Percentiles rank a stretch among this genome's conserved stretches.
phyloP scores from a whole-genome alignment of 306 rosid species.

The Quercus glauca region DNA sequence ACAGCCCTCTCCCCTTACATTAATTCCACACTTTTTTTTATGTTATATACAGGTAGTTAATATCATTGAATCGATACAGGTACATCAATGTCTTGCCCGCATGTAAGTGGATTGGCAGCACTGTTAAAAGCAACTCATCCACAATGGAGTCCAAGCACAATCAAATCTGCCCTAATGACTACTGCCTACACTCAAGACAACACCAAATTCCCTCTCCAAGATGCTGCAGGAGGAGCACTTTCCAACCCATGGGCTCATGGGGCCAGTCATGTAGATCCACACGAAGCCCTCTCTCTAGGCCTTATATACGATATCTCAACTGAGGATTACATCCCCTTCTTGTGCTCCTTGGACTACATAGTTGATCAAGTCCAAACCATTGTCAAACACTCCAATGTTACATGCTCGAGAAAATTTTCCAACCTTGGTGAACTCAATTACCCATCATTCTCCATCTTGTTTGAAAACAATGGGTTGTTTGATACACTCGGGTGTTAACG shows the following conservation, averaged over 20 bases:
- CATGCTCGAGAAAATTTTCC: slow-evolving; percentile 45
- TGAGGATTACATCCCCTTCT: slow-evolving; percentile 52
- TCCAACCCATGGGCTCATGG: slow-evolving; percentile 84
- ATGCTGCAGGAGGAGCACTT: slow-evolving; percentile 42
- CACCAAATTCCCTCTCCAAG: slow-evolving; percentile 60
- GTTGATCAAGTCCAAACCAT: slow-evolving; percentile 49
- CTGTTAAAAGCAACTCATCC: slow-evolving; percentile 88
- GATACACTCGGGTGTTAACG: slow-evolving; percentile 57
- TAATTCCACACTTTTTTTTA: too few species aligned
- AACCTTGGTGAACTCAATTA: slow-evolving; percentile 80
- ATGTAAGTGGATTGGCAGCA: slow-evolving; percentile 82
- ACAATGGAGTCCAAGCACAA: slow-evolving; percentile 85
- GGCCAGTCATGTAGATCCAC: slow-evolving; percentile 79
- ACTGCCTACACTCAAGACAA: slow-evolving; percentile 78
- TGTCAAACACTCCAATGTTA: slow-evolving; percentile 45
- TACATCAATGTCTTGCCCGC: slow-evolving; percentile 97
- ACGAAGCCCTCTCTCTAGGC: slow-evolving; percentile 70
- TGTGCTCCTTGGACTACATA: slow-evolving; percentile 71
- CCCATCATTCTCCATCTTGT: slow-evolving; percentile 74
- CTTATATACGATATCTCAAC: slow-evolving; percentile 63
- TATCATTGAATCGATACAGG: slow-evolving; percentile 27
- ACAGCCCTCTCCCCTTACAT: too few species aligned
- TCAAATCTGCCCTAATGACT: slow-evolving; percentile 86
- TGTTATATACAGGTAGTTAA: too few species aligned
- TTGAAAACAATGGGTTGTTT: slow-evolving; percentile 57